Evolutionary conservation across 371 early-diverging fungal species (phyloP).

Genomic region (Choanephora cucurbitarum): DNA sequence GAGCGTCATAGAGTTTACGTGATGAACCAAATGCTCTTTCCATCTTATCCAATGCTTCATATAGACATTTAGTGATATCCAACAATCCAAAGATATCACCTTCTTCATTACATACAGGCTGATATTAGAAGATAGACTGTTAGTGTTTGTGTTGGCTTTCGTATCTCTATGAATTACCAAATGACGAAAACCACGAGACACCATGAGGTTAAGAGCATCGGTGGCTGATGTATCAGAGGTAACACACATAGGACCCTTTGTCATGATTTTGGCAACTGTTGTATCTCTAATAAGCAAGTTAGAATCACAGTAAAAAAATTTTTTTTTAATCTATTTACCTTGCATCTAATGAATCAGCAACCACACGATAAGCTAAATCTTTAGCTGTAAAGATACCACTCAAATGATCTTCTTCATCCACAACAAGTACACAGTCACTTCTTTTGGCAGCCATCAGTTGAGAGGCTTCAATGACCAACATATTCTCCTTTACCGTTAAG

Average conservation of each 20-base stretch:
- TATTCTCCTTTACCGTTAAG: slow-evolving; percentile 88
- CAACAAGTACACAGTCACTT: slow-evolving; percentile 90
- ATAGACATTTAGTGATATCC: slow-evolving; percentile 95
- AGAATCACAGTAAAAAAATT: background rate
- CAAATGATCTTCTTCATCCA: slow-evolving; percentile 88
- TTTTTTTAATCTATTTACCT: slow-evolving; percentile 31
- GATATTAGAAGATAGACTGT: background rate
- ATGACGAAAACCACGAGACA: slow-evolving; percentile 92
- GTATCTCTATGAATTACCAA: no score
- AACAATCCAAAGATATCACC: slow-evolving; percentile 92
- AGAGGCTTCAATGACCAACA: slow-evolving; percentile 90
- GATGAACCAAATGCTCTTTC: slow-evolving; percentile 91
- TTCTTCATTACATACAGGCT: slow-evolving; percentile 91
- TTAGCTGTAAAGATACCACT: slow-evolving; percentile 90
- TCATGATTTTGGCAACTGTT: slow-evolving; percentile 86
- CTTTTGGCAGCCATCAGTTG: slow-evolving; percentile 97
- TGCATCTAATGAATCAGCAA: slow-evolving; percentile 38
- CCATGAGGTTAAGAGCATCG: slow-evolving; percentile 95
- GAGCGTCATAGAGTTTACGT: slow-evolving; percentile 83
- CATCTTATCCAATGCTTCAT: slow-evolving; percentile 93
- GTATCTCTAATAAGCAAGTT: slow-evolving; percentile 31
- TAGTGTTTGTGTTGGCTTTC: no score
- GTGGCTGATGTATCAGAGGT: slow-evolving; percentile 79
- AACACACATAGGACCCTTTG: slow-evolving; percentile 87
- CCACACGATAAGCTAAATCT: slow-evolving; percentile 45